A percentile compares a stretch with the other conserved stretches of the same genome.
These are phyloP conservation scores for Penicillium italicum DNA, from an alignment of 2,329 filamentous ascomycete species.

Conservation along the genomic window DNA sequence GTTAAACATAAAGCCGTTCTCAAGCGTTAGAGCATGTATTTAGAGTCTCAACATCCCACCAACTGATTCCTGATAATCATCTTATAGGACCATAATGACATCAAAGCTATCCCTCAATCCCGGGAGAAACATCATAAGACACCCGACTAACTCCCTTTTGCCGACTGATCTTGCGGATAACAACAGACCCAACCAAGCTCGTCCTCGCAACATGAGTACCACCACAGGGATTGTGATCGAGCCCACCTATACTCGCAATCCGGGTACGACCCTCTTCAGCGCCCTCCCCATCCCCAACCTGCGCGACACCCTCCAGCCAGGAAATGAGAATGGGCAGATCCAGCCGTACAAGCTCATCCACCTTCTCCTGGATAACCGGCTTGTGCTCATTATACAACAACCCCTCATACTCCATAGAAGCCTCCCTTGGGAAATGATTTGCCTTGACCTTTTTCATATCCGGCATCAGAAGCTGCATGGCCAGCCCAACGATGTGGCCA, in stretches of 20 bases:
- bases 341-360: constrained; percentile 24
- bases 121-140: constrained; percentile 25
- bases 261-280: constrained; percentile 15
- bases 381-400: constrained; percentile 31
- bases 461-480: constrained; percentile 26
- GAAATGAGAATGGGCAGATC: constrained; percentile 23
- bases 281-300: constrained; percentile 17
- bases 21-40: constrained; percentile 2
- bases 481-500: constrained; percentile 29
- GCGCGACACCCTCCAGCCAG: constrained; percentile 24
- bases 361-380: constrained; percentile 27
- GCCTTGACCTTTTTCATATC: constrained; percentile 30
- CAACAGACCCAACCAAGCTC: constrained; percentile 21
- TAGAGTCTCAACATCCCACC: neutral
- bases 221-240: constrained; percentile 32
- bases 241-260: constrained; percentile 28
- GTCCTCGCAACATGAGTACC: constrained; percentile 30
- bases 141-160: constrained; percentile 30
- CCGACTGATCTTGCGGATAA: constrained; percentile 29
- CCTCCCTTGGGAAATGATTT: constrained; percentile 29
- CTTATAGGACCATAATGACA: neutral
- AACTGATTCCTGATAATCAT: neutral
- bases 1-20: neutral
- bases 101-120: constrained; percentile 3
- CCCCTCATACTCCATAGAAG: constrained; percentile 30